These are phyloP conservation scores for Brassica hybrid DNA, from an alignment of 441 rosid genomes.

Conservation along the genomic window DNA sequence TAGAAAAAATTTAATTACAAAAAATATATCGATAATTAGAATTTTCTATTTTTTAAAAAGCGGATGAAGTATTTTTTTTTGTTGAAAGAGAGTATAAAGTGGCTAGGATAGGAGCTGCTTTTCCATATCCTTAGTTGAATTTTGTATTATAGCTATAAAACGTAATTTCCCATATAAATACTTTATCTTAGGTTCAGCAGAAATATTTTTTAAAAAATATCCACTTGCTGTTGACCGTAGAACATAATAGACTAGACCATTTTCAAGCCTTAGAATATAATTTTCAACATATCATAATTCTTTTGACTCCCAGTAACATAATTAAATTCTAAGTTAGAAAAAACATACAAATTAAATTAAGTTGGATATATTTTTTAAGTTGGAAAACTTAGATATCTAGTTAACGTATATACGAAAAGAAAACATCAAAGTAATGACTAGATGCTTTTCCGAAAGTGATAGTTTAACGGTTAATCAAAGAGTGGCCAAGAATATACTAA, in stretches of 20 bases:
- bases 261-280: constrained; percentile 20
- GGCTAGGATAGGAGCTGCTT: no score
- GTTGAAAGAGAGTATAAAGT: neutral
- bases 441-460: constrained; percentile 32
- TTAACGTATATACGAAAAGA: neutral
- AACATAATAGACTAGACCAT: constrained; percentile 5
- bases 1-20: no score
- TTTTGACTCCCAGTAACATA: no score
- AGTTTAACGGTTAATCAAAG: constrained; percentile 34
- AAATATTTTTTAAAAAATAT: neutral
- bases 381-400: neutral
- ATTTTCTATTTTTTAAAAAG: no score
- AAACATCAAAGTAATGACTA: neutral
- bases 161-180: no score
- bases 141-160: no score
- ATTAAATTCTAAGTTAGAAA: no score
- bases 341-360: neutral
- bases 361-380: neutral
- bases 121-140: no score
- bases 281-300: neutral
- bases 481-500: constrained; percentile 13
- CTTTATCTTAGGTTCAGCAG: neutral
- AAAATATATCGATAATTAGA: no score
- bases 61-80: no score
- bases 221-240: constrained; percentile 24